These are phyloP conservation scores for Apiospora pterosperma DNA, from an alignment of 2,329 filamentous ascomycete genomes.

Conservation along the genomic window DNA sequence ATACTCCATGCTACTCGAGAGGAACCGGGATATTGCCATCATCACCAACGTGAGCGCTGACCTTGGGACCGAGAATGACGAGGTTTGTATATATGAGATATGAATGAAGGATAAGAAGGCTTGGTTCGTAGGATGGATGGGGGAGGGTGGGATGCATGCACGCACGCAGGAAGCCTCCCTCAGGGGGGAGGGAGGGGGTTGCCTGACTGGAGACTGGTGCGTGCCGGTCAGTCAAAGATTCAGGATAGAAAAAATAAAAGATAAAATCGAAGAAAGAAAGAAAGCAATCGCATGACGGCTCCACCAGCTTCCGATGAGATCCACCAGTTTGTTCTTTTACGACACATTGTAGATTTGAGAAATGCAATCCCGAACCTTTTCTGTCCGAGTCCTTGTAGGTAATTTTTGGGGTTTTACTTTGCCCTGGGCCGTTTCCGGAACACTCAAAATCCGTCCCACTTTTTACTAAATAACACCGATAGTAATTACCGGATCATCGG, in stretches of 20 bases:
- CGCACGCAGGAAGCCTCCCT: no score
- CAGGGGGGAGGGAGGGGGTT: no score
- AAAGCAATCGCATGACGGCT: constrained; percentile 1
- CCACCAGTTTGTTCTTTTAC: constrained; percentile 1
- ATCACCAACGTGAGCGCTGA: background rate
- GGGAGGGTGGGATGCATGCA: no score
- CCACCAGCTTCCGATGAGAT: background rate
- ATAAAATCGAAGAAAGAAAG: background rate
- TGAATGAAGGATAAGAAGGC: no score
- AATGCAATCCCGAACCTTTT: constrained; percentile 3
- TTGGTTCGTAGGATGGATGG: no score
- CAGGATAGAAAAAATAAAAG: background rate
- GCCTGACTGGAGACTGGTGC: no score
- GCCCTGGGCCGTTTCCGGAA: background rate
- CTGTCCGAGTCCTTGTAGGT: background rate
- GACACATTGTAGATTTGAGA: background rate
- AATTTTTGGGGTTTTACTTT: background rate
- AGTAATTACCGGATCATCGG: constrained; percentile 1
- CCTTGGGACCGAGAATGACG: background rate
- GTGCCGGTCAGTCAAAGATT: no score
- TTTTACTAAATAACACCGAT: background rate
- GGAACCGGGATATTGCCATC: background rate
- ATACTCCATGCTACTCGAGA: constrained; percentile 2
- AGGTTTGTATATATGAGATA: background rate
- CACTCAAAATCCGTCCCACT: background rate